Conservation (phyloP, 352 stramenopile species). For the Globisporangium nagaii region DNA sequence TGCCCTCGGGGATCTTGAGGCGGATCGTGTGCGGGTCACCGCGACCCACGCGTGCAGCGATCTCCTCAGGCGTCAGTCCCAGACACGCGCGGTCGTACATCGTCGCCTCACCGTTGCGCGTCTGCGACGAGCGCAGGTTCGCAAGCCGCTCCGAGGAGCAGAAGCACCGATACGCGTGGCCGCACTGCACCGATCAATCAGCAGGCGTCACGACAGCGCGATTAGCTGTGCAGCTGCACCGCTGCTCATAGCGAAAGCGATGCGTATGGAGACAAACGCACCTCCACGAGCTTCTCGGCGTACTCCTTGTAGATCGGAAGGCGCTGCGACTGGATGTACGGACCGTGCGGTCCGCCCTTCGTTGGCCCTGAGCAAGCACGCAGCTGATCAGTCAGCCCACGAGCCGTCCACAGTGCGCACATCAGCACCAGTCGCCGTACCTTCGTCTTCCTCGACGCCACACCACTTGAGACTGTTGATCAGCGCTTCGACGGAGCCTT, state of each 20-base stretch:
- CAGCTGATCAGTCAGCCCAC: neutral
- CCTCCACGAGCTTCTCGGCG: conserved; percentile 84
- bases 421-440: no score
- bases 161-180: conserved; percentile 97
- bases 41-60: conserved; percentile 83
- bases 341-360: conserved; percentile 84
- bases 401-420: no score
- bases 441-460: conserved; percentile 97
- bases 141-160: conserved; percentile 94
- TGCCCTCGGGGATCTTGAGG: conserved; percentile 92
- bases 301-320: conserved; percentile 91
- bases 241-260: no score
- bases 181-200: conserved; percentile 61
- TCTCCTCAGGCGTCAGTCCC: conserved; percentile 84
- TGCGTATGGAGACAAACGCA: conserved; percentile 15
- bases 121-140: conserved; percentile 86
- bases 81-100: conserved; percentile 98
- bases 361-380: conserved; percentile 82
- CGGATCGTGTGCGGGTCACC: conserved; percentile 91
- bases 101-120: conserved; percentile 87
- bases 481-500: conserved; percentile 80
- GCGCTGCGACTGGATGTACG: conserved; percentile 97
- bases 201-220: no score
- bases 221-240: no score
- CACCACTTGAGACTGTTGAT: conserved; percentile 91